phyloP scores from a whole-genome alignment of 1,284 basidiomycete genomes.

The Ustilago sp. region DNA sequence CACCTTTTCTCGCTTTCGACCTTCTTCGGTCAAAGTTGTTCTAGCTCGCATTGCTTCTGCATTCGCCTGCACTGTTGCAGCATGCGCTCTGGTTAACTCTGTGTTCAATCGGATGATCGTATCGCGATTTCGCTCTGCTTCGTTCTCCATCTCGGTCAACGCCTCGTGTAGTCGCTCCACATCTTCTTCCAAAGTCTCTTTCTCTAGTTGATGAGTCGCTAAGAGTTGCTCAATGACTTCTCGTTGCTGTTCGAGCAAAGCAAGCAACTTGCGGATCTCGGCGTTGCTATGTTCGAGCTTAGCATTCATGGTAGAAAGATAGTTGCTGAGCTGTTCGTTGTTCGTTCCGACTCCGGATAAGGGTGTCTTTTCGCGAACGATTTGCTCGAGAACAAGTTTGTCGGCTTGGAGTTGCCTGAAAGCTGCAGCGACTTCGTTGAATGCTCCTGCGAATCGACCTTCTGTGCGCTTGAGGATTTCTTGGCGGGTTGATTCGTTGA shows the following conservation, averaged over 20 bases:
- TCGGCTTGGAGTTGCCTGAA: conserved; percentile 64
- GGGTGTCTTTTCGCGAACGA: conserved; percentile 60
- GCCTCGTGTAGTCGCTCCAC: conserved; percentile 46
- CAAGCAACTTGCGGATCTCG: conserved; percentile 61
- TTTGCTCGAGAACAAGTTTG: conserved; percentile 55
- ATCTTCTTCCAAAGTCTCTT: conserved; percentile 52
- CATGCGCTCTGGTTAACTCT: conserved; percentile 49
- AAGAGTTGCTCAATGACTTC: conserved; percentile 65
- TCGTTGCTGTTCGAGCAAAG: conserved; percentile 61
- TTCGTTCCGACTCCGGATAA: conserved; percentile 45
- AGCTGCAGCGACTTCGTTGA: conserved; percentile 53
- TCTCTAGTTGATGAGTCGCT: conserved; percentile 57
- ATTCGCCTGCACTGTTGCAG: conserved; percentile 34
- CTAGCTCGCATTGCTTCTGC: conserved; percentile 43
- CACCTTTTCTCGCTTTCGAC: conserved; percentile 45
- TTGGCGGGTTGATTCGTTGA: conserved; percentile 27
- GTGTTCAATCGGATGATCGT: conserved; percentile 32
- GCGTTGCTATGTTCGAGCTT: conserved; percentile 46
- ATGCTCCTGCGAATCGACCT: conserved; percentile 56
- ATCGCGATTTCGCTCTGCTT: conserved; percentile 28
- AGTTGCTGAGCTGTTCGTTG: conserved; percentile 45
- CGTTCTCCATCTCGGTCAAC: conserved; percentile 29
- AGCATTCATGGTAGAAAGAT: conserved; percentile 51
- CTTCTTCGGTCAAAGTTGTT: conserved; percentile 36
- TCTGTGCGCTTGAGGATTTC: conserved; percentile 54